Percentiles rank a stretch among this genome's conserved stretches.
These are phyloP conservation scores for Penicillium sp. DNA, from an alignment of 2,329 filamentous ascomycete genomes.

Conservation along the genomic window DNA sequence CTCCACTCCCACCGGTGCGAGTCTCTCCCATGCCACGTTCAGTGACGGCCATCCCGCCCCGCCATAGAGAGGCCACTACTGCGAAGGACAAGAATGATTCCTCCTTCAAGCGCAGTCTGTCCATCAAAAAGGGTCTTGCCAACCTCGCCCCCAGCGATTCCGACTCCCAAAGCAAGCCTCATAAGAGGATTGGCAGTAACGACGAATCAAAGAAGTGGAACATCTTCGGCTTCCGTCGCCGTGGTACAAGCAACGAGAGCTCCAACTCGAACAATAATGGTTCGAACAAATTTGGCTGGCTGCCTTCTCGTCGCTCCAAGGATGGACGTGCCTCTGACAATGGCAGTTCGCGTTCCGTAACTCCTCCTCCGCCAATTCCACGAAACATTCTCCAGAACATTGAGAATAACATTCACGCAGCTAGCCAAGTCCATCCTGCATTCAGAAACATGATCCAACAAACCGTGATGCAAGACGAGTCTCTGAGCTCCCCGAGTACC, in stretches of 20 bases:
- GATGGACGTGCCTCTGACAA: slow-evolving; percentile 2
- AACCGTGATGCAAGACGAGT: not conserved
- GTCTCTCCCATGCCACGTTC: slow-evolving; percentile 3
- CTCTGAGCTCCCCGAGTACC: not conserved
- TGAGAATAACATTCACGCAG: slow-evolving; percentile 8
- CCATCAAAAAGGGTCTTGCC: slow-evolving; percentile 18
- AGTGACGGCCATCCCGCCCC: not conserved
- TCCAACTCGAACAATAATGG: not conserved
- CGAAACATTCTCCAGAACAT: not conserved
- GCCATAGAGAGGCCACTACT: not conserved
- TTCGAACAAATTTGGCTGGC: slow-evolving; percentile 19
- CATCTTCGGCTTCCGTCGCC: slow-evolving; percentile 28
- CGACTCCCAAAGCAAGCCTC: slow-evolving; percentile 12
- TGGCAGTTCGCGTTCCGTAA: slow-evolving; percentile 12
- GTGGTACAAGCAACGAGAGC: slow-evolving; percentile 13
- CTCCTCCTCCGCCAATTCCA: slow-evolving; percentile 15
- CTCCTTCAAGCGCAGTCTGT: slow-evolving; percentile 18
- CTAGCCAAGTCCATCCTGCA: slow-evolving; percentile 1
- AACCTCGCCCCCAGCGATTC: slow-evolving; percentile 10
- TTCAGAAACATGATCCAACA: not conserved
- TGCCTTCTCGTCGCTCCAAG: slow-evolving; percentile 11
- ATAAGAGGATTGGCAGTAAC: not conserved
- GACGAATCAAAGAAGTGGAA: slow-evolving; percentile 26
- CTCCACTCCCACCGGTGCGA: not conserved
- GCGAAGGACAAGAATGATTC: not conserved